Base-by-base conservation (phyloP, 2,329 filamentous ascomycete genomes). In the Capronia coronata region DNA sequence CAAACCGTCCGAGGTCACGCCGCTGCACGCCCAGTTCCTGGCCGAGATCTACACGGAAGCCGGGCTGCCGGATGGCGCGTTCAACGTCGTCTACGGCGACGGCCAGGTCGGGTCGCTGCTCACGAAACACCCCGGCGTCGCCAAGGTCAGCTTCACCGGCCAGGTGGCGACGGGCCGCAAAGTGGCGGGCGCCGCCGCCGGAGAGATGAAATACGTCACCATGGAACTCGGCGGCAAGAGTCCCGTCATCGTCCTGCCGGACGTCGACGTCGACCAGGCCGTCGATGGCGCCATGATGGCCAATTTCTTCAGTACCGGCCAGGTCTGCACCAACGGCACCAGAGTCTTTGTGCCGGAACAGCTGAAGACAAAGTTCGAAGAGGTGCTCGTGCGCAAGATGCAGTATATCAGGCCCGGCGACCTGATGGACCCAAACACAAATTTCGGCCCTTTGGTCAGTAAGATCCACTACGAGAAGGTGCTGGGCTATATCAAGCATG, bases 171-270 rank as follows among this genome's bases (percentile, higher is more conserved):
- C 88, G 0, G 88, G 89, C 11, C 79, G 80, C 68, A 91, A 87
- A 65, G 88, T 95, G 8, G 87, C 88, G 8, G 79, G 78, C 37
- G 74, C 82, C 29, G 88, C 88, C 2, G 83, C 85, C 1, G 80
- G 79, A 25, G 80, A 79, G 60, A 89, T 94, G 84, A 94, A 94
- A 70, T 88, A 89, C 64, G 83, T 93, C 42, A 94, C 89, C 16
- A 90, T 94, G 85, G 89, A 95, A 69, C 77, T 94, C 0, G 89
- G 89, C 47, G 89, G 89, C 43, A 94, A 94, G 71, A 88, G 83
- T 52, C 86, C 88, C 0, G 74, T 88, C 35, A 73, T 95, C 43
- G 75, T 95, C 40, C 79, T 94, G 1, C 86, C 86, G 1, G 88
- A 94, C 62, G 86, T 85, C 13, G 80, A 87, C 44, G 67, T 91